Conservation (phyloP, 768 basidiomycete species). For the Porphyrellus cyaneotinctus region DNA sequence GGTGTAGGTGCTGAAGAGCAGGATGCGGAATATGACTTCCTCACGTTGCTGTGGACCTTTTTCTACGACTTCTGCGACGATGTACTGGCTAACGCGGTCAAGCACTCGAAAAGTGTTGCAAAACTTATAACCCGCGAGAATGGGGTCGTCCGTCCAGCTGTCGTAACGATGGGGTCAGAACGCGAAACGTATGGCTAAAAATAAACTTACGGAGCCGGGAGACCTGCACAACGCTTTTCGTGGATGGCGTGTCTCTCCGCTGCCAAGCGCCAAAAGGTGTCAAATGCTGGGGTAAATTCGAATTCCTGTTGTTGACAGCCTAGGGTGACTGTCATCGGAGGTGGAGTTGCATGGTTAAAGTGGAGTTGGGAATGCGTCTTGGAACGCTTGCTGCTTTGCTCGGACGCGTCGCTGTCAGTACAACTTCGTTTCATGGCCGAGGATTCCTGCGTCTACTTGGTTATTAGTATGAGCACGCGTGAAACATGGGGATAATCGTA, state of each 20-base stretch:
- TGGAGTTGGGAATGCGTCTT: slow-evolving; percentile 21
- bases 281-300: slow-evolving; percentile 49
- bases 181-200: neutral
- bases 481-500: neutral
- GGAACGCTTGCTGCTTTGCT: slow-evolving; percentile 21
- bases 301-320: slow-evolving; percentile 33
- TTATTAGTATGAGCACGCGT: neutral
- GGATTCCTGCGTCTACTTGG: neutral
- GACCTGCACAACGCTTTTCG: slow-evolving; percentile 47
- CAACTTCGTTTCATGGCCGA: slow-evolving; percentile 23
- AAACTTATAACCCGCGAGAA: slow-evolving; percentile 54
- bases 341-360: slow-evolving; percentile 6
- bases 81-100: slow-evolving; percentile 66
- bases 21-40: slow-evolving; percentile 69
- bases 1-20: slow-evolving; percentile 70
- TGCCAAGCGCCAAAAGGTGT: slow-evolving; percentile 58
- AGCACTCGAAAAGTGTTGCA: slow-evolving; percentile 75
- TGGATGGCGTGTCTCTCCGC: slow-evolving; percentile 57
- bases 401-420: neutral
- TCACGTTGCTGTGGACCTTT: slow-evolving; percentile 55
- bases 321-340: slow-evolving; percentile 32
- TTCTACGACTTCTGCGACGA: slow-evolving; percentile 65
- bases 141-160: slow-evolving; percentile 67
- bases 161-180: slow-evolving; percentile 10
- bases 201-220: slow-evolving; percentile 48